Base-by-base conservation (phyloP, 768 basidiomycete species). In the Asterophora lycoperdoides region DNA sequence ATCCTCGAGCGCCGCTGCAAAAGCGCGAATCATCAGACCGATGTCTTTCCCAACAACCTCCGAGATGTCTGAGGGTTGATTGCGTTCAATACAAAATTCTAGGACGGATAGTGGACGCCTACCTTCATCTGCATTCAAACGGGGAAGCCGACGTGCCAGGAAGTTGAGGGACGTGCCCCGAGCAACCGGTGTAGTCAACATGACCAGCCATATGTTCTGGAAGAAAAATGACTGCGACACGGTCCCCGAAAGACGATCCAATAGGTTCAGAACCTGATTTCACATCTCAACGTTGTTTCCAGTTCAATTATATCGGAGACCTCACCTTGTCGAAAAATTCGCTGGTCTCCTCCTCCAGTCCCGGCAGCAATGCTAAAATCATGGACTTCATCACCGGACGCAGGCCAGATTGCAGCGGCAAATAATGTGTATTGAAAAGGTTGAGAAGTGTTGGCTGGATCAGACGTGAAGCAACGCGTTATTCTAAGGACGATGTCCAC, bases 341-440 rank as follows among this genome's bases (percentile, higher is more conserved):
- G 1, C 93, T 90, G 0, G 93, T 94, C 66, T 97, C 95, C 64
- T 99, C 96, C 65, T 99, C 96, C 44, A 98, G 72, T 1, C 96
- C 96, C 1, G 96, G 96, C 9, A 99, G 78, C 18, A 99, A 66
- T 0, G 95, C 89, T 38, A 99, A 77, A 45, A 96, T 91, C 62
- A 98, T 88, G 0, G 95, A 88, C 66, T 97, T 97, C 79, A 89
- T 93, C 10, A 92, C 76, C 14, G 93, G 94, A 32, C 95, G 83
- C 14, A 99, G 73, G 36, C 78, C 77, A 4, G 68, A 70, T 70
- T 93, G 84, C 26, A 99, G 70, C 1, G 96, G 92, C 5, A 98
- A 71, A 66, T 96, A 99, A 69, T 91, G 81, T 7, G 82, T 87
- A 57, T 96, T 91, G 60, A 92, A 98, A n/a, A 98, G 78, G 57